Evolutionary conservation across 768 basidiomycete species (phyloP), one percentile per base, ranked within the genome.

Genomic region (Tulasnella sp.): DNA sequence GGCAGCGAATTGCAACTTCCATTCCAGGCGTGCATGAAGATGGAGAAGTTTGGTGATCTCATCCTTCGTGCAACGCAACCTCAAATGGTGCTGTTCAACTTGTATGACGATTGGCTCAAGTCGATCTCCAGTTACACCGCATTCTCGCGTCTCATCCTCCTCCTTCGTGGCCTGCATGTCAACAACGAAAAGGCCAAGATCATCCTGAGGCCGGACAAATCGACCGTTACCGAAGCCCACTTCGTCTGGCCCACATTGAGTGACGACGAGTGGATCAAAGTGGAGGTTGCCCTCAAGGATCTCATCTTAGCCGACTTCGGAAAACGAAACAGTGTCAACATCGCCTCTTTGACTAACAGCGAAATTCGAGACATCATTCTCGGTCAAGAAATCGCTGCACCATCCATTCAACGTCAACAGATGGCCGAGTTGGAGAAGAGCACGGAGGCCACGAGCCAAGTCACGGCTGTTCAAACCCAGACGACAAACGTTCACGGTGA

Each of bases 131-230:
- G 95, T 83, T 99, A 98, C 86, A 99, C 98, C 21, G 98, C 98
- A 19, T 99, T 99, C 89, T 99, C 97, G 38, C 94, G 98, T 78
- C 88, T 99, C 58, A 98, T 99, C 82, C 90, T 99, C n/a, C 90
- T 99, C 39, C 90, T 99, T 34, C 97, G 98, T 86, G 97, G 95
- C 48, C 89, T 99, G 40, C 98, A 99, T 85, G 98, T 99, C 86
- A 99, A 99, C 87, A 98, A 99, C 84, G 98, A 99, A 85, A 99
- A 99, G 88, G 96, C 98, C 39, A 99, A 99, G 89, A 93, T 99
- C 83, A 96, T 99, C 81, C 88, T 99, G 46, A 96, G 97, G 82
- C 98, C 98, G 0, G 97, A 99, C 88, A 97, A 98, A 86, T 93
- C 92, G 79, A 99, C 97, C 1, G 93, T 97, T 83, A 99, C 98